Base-by-base conservation (phyloP, 257 asterid species). In the Solanum habrochaites region DNA sequence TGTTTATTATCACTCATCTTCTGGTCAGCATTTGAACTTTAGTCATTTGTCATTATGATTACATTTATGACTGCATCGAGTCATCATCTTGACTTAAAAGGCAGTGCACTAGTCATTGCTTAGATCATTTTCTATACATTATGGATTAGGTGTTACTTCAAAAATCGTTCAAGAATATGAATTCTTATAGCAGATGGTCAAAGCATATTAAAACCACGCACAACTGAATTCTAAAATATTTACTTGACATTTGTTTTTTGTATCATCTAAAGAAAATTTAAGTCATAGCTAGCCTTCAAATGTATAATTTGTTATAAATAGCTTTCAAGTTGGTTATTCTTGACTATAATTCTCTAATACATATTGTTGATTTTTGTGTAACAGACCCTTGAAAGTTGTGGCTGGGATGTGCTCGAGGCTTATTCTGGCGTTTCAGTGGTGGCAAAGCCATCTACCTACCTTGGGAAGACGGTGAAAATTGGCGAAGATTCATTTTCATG, bases 331-430 rank as follows among this genome's bases (percentile, higher is more conserved):
- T 31, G 21, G 31, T 47, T 31, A 49, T 47, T 78, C 66, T 80
- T 16, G 42, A 78, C 66, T 78, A 29, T 78, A 80, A 52, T 31
- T 81, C 69, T 49, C 66, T 81, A n/a, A 20, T 81, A 52, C 70
- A 31, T 45, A 31, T 27, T 81, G 12, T 25, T 86, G 81, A 73
- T 89, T 82, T 81, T 52, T 90, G 16, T 66, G 74, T 64, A 13
- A 81, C 94, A 97, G 98, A 89, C 93, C 45, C 93, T 97, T 23
- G 98, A 91, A 91, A 90, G 87, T 23, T 89, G 92, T 86, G 99
- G 99, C 29, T 97, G 99, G 99, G 94, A 95, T 66, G 98, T 97
- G 71, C 92, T 97, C 6, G 96, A 94, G 25, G 95, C 99, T 86
- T 93, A 93, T 83, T 93, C 94, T 0, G 99, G 99, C 7, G 92